Conservation (phyloP, 371 early-diverging fungal genomes). For the Mortierella sp. region DNA sequence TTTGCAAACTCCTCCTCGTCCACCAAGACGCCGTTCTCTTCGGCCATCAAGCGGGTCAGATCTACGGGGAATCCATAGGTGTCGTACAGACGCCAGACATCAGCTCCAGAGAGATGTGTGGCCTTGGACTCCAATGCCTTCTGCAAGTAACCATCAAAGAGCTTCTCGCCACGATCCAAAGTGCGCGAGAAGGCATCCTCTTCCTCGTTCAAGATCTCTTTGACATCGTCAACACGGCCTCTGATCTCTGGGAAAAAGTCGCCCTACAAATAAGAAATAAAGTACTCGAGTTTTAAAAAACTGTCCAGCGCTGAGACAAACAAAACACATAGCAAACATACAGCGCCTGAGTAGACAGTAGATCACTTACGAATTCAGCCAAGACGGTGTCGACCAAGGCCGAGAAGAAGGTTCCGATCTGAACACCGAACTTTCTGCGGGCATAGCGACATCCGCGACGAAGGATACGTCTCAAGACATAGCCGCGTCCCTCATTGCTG, state of each 20-base stretch:
- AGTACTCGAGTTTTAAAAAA: too few species aligned
- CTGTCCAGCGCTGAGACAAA: too few species aligned
- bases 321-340: slow-evolving; percentile 4
- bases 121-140: slow-evolving; percentile 73
- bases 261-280: slow-evolving; percentile 67
- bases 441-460: slow-evolving; percentile 98
- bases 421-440: slow-evolving; percentile 91
- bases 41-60: slow-evolving; percentile 98
- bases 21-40: slow-evolving; percentile 92
- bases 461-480: slow-evolving; percentile 98
- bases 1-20: slow-evolving; percentile 90
- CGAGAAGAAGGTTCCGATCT: slow-evolving; percentile 94
- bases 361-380: slow-evolving; percentile 51
- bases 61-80: slow-evolving; percentile 99
- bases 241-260: slow-evolving; percentile 90
- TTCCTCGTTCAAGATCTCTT: slow-evolving; percentile 96
- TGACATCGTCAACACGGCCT: slow-evolving; percentile 80
- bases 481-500: slow-evolving; percentile 99
- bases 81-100: slow-evolving; percentile 99
- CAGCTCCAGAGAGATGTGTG: slow-evolving; percentile 83
- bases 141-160: slow-evolving; percentile 88
- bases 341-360: neutral
- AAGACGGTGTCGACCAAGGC: slow-evolving; percentile 90
- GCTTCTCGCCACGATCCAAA: slow-evolving; percentile 96
- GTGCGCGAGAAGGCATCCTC: slow-evolving; percentile 98